A percentile compares a stretch with the other conserved stretches of the same genome.
These are phyloP conservation scores for Linnemannia schmuckeri DNA, from an alignment of 192 early-diverging fungal species.

Conservation along the genomic window DNA sequence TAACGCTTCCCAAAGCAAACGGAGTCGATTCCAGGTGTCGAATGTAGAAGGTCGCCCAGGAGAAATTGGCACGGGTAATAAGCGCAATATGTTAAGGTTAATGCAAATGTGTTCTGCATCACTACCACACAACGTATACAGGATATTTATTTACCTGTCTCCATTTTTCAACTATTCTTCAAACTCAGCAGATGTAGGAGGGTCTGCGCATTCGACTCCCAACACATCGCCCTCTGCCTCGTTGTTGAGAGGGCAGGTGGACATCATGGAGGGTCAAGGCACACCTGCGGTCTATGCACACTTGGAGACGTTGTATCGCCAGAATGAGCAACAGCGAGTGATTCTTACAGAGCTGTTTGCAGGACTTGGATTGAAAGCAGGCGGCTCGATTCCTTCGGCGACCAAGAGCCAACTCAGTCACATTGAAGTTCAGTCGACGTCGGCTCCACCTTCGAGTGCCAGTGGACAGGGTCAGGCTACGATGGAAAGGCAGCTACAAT, in stretches of 20 bases:
- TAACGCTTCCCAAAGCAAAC: slow-evolving; percentile 17
- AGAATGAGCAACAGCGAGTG: slow-evolving; percentile 57
- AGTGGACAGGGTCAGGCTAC: slow-evolving; percentile 10
- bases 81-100: slow-evolving; percentile 1
- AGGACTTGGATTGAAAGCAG: slow-evolving; percentile 21
- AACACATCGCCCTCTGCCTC: slow-evolving; percentile 49
- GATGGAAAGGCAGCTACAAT: slow-evolving; percentile 47
- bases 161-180: background rate
- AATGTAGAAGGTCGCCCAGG: slow-evolving; percentile 22
- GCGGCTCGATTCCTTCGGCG: background rate
- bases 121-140: background rate
- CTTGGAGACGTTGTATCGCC: slow-evolving; percentile 54
- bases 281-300: slow-evolving; percentile 22
- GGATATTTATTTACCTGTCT: background rate
- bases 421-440: background rate
- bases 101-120: background rate
- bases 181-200: slow-evolving; percentile 14
- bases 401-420: slow-evolving; percentile 5
- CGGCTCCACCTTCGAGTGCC: background rate
- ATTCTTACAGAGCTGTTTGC: slow-evolving; percentile 49
- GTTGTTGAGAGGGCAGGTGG: slow-evolving; percentile 47
- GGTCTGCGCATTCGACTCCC: slow-evolving; percentile 46
- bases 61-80: slow-evolving; percentile 19
- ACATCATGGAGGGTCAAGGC: slow-evolving; percentile 16
- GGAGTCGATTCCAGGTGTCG: slow-evolving; percentile 34